A percentile compares a stretch with the other conserved stretches of the same genome.
Evolutionary conservation across 345 rosid species (phyloP).

Genomic region (Salix arbutifolia): DNA sequence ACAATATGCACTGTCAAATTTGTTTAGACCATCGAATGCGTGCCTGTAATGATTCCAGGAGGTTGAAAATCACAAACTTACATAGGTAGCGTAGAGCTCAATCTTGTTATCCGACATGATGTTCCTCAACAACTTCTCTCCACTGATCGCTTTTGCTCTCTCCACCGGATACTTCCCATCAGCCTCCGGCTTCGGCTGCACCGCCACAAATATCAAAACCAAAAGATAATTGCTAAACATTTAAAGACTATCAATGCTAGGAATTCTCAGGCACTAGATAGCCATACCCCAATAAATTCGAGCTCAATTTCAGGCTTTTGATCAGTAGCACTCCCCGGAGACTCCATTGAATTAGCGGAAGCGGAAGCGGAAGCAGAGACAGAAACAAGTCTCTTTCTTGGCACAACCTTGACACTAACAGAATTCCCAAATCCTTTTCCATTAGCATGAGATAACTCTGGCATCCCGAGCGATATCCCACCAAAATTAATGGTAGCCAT

Average conservation of each 20-base stretch:
- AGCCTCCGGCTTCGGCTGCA: constrained; percentile 59
- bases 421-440: constrained; percentile 1
- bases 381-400: constrained; percentile 14
- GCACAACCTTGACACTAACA: background rate
- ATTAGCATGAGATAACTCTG: constrained; percentile 15
- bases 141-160: constrained; percentile 59
- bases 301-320: constrained; percentile 65
- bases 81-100: constrained; percentile 83
- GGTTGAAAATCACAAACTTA: constrained; percentile 25
- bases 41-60: background rate
- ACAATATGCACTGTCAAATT: too few relatives aligned
- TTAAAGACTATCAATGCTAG: background rate
- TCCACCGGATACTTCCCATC: constrained; percentile 67
- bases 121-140: constrained; percentile 73
- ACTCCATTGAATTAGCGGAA: constrained; percentile 27
- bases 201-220: constrained; percentile 12
- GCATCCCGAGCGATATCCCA: constrained; percentile 10
- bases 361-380: constrained; percentile 23
- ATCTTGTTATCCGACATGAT: constrained; percentile 77
- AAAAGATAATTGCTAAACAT: background rate
- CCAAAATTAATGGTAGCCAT: constrained; percentile 46
- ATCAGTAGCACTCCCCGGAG: constrained; percentile 26
- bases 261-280: background rate
- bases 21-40: background rate
- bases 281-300: constrained; percentile 60